Conservation (phyloP, 192 early-diverging fungal genomes). For the Endogone sp. region DNA sequence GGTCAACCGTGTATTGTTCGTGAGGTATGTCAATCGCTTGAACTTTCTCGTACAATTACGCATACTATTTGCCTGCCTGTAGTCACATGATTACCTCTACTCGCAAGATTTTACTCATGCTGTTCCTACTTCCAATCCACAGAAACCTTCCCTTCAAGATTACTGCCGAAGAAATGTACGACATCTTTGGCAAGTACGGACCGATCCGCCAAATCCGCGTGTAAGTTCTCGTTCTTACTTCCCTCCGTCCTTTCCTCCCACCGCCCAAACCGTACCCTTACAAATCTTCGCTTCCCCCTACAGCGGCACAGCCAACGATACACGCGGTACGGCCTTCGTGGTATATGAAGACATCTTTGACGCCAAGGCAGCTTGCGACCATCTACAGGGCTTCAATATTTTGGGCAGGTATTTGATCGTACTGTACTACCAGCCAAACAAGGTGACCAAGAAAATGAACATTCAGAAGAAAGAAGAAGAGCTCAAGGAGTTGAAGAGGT, state of each 20-base stretch:
- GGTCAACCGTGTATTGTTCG: slow-evolving; percentile 92
- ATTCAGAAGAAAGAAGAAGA: slow-evolving; percentile 74
- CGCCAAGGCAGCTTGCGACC: slow-evolving; percentile 95
- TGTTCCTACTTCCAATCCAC: background rate
- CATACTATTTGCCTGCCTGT: too few species aligned
- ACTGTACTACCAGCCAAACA: slow-evolving; percentile 82
- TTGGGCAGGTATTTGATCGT: slow-evolving; percentile 94
- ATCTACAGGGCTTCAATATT: slow-evolving; percentile 95
- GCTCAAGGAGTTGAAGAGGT: slow-evolving; percentile 65
- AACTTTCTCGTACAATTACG: background rate
- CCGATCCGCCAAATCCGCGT: slow-evolving; percentile 91
- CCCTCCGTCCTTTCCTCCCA: background rate
- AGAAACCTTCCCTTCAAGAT: slow-evolving; percentile 96
- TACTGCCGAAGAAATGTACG: slow-evolving; percentile 94
- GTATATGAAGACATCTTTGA: slow-evolving; percentile 98
- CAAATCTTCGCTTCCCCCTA: background rate
- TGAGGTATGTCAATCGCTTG: slow-evolving; percentile 47
- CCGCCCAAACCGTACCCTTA: background rate
- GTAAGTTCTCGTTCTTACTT: slow-evolving; percentile 11
- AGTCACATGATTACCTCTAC: too few species aligned
- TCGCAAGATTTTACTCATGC: background rate
- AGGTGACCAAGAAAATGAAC: slow-evolving; percentile 77
- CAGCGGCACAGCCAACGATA: slow-evolving; percentile 77
- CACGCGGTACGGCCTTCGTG: slow-evolving; percentile 93
- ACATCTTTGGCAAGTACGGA: slow-evolving; percentile 97